Percentiles rank a stretch among this genome's conserved stretches.
Conservation (phyloP, 2,329 filamentous ascomycete genomes). For the Clonostachys chloroleuca region DNA sequence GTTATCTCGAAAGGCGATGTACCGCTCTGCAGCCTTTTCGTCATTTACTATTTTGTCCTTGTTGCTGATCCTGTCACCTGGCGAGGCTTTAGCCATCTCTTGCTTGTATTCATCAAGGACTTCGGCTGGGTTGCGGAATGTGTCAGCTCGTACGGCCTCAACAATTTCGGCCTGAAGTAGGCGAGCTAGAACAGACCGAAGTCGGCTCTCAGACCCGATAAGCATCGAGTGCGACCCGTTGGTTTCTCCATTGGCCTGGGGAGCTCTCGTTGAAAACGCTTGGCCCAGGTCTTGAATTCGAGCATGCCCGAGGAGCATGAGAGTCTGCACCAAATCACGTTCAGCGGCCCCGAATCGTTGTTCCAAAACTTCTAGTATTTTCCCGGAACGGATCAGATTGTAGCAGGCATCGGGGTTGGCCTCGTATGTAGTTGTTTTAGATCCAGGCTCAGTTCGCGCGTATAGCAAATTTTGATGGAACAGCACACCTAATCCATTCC, state of each 20-base stretch:
- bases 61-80: slow-evolving; percentile 31
- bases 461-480: slow-evolving; percentile 85
- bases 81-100: slow-evolving; percentile 47
- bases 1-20: slow-evolving; percentile 49
- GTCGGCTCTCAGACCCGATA: slow-evolving; percentile 34
- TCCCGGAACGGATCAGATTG: slow-evolving; percentile 74
- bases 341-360: slow-evolving; percentile 71
- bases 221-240: slow-evolving; percentile 24
- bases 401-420: slow-evolving; percentile 79
- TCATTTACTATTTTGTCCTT: slow-evolving; percentile 65
- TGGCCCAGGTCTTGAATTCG: slow-evolving; percentile 66
- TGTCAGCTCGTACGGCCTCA: slow-evolving; percentile 53
- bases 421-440: slow-evolving; percentile 71
- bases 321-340: slow-evolving; percentile 66
- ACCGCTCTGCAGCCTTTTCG: slow-evolving; percentile 46
- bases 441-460: slow-evolving; percentile 56
- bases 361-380: slow-evolving; percentile 73
- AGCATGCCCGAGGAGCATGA: slow-evolving; percentile 75
- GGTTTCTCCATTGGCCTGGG: slow-evolving; percentile 23
- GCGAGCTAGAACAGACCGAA: slow-evolving; percentile 45
- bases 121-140: slow-evolving; percentile 59
- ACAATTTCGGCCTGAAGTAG: slow-evolving; percentile 64
- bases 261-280: slow-evolving; percentile 43
- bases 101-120: slow-evolving; percentile 57
- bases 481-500: slow-evolving; percentile 77